Evolutionary conservation across 139 green algal genomes (phyloP).

Genomic region (Pleodorina starrii): DNA sequence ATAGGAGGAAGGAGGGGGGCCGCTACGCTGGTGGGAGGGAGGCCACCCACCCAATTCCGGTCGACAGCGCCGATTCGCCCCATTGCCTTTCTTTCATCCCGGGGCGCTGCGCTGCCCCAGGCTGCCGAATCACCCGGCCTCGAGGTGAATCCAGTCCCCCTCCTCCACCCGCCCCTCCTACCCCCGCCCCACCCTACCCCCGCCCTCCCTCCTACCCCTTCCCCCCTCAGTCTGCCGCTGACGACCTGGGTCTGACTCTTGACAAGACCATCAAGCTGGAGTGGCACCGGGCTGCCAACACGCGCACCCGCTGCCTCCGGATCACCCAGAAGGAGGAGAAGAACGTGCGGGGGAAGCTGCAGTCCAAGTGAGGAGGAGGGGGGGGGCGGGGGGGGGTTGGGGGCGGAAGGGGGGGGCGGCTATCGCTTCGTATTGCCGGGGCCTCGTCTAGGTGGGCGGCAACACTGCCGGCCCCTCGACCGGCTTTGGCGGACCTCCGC

Average conservation of each 20-base stretch:
- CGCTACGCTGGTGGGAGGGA: no score
- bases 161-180: not conserved
- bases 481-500: no score
- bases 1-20: no score
- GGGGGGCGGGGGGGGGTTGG: not conserved
- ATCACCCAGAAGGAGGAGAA: constrained; percentile 97
- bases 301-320: constrained; percentile 85
- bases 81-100: no score
- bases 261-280: constrained; percentile 95
- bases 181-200: not conserved
- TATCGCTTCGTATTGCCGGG: no score
- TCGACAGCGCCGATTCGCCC: no score
- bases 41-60: no score
- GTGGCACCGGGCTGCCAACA: constrained; percentile 85
- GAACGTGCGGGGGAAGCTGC: constrained; percentile 85
- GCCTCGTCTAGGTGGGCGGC: no score
- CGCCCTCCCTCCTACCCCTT: not conserved
- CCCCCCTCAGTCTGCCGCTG: constrained; percentile 45
- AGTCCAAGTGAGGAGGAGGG: constrained; percentile 57
- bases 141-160: not conserved
- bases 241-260: constrained; percentile 87
- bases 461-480: no score
- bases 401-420: not conserved
- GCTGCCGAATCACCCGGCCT: no score
- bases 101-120: no score